Conservation (phyloP, 2,329 filamentous ascomycete genomes). For the Verticillium klebahnii region DNA sequence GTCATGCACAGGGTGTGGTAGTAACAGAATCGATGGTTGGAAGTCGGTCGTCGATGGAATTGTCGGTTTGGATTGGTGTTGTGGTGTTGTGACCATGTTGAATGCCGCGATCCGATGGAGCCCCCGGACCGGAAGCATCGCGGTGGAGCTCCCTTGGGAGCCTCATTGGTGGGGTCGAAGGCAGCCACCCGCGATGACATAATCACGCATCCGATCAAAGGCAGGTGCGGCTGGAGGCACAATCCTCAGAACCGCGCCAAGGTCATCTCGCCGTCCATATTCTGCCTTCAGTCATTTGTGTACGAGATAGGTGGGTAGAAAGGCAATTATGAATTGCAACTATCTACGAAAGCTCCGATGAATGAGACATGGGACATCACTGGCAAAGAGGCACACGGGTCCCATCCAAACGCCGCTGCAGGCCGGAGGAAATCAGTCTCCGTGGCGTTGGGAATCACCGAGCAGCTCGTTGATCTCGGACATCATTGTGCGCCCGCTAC, state of each 20-base stretch:
- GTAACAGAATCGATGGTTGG: neutral
- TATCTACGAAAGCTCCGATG: too few relatives aligned
- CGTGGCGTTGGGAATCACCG: too few relatives aligned
- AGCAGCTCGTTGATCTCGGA: too few relatives aligned
- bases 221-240: neutral
- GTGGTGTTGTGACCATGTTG: neutral
- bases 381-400: too few relatives aligned
- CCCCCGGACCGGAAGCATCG: neutral
- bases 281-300: too few relatives aligned
- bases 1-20: neutral
- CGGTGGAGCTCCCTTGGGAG: neutral
- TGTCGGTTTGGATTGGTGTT: neutral
- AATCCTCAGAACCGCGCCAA: neutral
- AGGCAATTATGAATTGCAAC: too few relatives aligned
- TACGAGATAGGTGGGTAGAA: too few relatives aligned
- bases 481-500: too few relatives aligned
- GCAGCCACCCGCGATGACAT: neutral
- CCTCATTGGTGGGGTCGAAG: neutral
- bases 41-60: neutral
- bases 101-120: neutral
- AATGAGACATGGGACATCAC: too few relatives aligned
- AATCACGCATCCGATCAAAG: neutral
- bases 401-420: too few relatives aligned
- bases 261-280: neutral
- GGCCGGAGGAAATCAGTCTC: too few relatives aligned